A percentile compares a stretch with the other conserved stretches of the same genome.
Evolutionary conservation across 345 rosid genomes (phyloP).

Genomic region (Ceriops zippeliana): DNA sequence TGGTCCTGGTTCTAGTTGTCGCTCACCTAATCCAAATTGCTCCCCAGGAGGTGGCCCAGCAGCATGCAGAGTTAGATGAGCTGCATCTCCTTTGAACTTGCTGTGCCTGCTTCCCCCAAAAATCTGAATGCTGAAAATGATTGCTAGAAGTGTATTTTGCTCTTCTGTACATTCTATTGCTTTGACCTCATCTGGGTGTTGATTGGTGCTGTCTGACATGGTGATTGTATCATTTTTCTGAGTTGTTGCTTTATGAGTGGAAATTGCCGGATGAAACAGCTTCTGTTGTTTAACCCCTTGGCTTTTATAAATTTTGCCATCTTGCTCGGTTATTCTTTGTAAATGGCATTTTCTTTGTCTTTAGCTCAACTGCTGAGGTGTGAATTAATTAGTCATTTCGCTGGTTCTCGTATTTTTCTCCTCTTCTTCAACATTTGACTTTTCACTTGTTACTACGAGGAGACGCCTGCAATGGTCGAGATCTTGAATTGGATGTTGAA

Average conservation of each 20-base stretch:
- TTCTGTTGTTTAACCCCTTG: not conserved
- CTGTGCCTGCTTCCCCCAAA: conserved; percentile 35
- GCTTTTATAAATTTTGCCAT: no score
- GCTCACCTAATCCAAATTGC: conserved; percentile 74
- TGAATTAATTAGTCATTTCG: no score
- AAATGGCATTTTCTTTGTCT: no score
- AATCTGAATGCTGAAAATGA: conserved; percentile 21
- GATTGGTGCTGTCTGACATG: conserved; percentile 27
- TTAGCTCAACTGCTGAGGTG: no score
- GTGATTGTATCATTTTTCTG: conserved; percentile 31
- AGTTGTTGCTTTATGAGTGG: conserved; percentile 8
- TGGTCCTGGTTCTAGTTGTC: conserved; percentile 79
- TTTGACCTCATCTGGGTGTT: conserved; percentile 25
- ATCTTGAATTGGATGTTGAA: no score
- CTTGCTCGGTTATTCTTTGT: no score
- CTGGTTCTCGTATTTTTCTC: no score
- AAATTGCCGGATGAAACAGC: conserved; percentile 21
- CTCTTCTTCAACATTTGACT: no score
- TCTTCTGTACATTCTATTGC: conserved; percentile 24
- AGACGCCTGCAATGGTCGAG: no score
- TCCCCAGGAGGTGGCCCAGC: conserved; percentile 71
- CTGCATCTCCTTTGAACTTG: conserved; percentile 35
- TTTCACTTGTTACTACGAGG: no score
- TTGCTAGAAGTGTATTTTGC: no score
- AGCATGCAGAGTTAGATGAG: conserved; percentile 83